Evolutionary conservation across 768 basidiomycete genomes (phyloP), one percentile per base, ranked within the genome.

Genomic region (Leucocoprinus sp.): DNA sequence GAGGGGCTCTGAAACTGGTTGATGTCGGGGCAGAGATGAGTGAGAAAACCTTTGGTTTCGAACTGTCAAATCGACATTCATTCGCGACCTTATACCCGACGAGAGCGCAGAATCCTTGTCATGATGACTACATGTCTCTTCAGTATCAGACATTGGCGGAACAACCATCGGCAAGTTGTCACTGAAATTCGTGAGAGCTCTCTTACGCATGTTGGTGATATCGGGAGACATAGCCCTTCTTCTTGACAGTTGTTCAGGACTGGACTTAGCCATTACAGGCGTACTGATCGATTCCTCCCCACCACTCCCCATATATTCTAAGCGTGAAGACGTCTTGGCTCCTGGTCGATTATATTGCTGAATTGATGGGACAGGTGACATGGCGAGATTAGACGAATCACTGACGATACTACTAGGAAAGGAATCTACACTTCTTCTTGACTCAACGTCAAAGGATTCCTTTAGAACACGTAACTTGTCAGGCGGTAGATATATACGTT

Each of bases 1-100:
- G 12, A 50, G 54, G 31, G 46, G 58, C 31, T 36, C 52, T 15
- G 46, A 23, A 5, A 19, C 19, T 21, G 46, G 43, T 27, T 45
- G 34, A 19, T 21, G 33, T 9, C 40, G 37, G 11, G 37, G 38
- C 7, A 47, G 21, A 19, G 50, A 23, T 8, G 50, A 36, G 7
- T 43, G 37, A 6, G 19, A 31, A 21, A 36, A 42, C 23, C 38
- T 35, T 18, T 34, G 39, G 18, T 36, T 41, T 17, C 26, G 23
- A 19, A 22, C 40, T 2, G 34, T 23, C 1, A 42, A 29, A 31
- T 45, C 46, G 17, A 27, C 14, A 19, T 36, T 42, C 22, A 33
- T 27, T 17, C 34, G 40, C 15, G 46, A 41, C 33, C n/a, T 48
- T 2, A 40, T 2, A 18, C 36, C 33, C 18, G 44, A 28, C 22